Evolutionary conservation across 176 grass and related monocot species (phyloP), one percentile per base, ranked within the genome.

Genomic region (Panicum miliaceum): DNA sequence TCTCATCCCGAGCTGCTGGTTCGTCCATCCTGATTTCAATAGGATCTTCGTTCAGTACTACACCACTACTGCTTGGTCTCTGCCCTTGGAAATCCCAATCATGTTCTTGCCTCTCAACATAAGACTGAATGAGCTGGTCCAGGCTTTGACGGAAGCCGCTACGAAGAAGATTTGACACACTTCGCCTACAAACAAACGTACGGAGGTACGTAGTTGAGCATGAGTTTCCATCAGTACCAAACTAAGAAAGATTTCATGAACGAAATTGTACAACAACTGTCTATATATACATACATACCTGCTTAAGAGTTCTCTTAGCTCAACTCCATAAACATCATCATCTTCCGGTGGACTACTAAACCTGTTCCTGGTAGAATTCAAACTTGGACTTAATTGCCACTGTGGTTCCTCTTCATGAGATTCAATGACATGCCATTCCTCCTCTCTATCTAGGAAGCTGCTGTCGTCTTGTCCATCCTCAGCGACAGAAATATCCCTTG

Each of bases 81-180:
- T 71, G 84, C 43, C 75, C 84, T 42, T 92, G 65, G 12, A 87
- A 81, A 38, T 87, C 91, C 94, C 91, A 93, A 34, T 80, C 82
- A 29, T 64, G 76, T 72, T 86, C 92, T 83, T 95, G 95, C 64
- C 92, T 91, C 70, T 86, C 82, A 56, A 84, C 91, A 73, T 97
- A 97, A 0, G 95, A 97, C n/a, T 82, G 92, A 52, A 97, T 88
- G 35, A 97, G 82, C 87, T 97, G 90, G 79, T 97, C 95, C 35
- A 97, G 81, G 43, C 82, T 94, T 77, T 88, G 82, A 29, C 92
- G 92, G 65, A 97, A 97, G 12, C 91, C 87, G 22, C 95, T 97
- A 40, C 89, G 84, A 56, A 97, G 95, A 86, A 97, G 90, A 85
- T 92, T 97, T 16, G 95, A 97, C 14, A 97, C 95, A 25, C 89